A percentile compares a stretch with the other conserved stretches of the same genome.
phyloP scores from a whole-genome alignment of 2,329 filamentous ascomycete species.

The Monosporascus sp. region DNA sequence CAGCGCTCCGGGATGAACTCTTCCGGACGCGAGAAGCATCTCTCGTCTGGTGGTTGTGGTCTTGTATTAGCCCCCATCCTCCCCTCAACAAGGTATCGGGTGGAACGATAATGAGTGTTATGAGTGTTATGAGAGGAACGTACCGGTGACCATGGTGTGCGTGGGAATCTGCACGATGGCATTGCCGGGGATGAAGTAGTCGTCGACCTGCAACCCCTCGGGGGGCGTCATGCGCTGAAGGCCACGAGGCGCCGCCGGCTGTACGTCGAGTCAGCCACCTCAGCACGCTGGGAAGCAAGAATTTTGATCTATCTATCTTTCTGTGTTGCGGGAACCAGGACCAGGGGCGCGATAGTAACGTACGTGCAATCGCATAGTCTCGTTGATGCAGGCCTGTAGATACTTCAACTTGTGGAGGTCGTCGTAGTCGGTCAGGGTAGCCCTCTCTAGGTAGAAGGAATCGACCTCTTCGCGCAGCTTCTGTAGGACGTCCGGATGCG shows the following conservation, averaged over 20 bases:
- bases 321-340: too few species aligned
- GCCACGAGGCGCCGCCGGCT: conserved; percentile 29
- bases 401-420: conserved; percentile 15
- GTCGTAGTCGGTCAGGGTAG: background rate
- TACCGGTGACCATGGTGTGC: conserved; percentile 17
- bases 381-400: conserved; percentile 34
- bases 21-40: conserved; percentile 14
- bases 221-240: conserved; percentile 30
- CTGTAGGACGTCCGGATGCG: background rate
- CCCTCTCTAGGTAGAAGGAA: conserved; percentile 1
- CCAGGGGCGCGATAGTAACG: background rate
- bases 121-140: background rate
- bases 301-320: too few species aligned
- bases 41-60: conserved; percentile 6
- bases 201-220: conserved; percentile 29
- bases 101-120: background rate
- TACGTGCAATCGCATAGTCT: conserved; percentile 29
- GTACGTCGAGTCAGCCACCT: background rate
- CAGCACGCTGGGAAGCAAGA: too few species aligned
- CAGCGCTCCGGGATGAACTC: conserved; percentile 21
- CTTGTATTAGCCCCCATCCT: background rate
- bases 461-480: conserved; percentile 4
- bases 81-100: background rate
- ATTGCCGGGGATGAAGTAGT: conserved; percentile 29
- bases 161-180: conserved; percentile 27